phyloP scores from a whole-genome alignment of 2,329 filamentous ascomycete species.

The Fusarium gaditjirri region DNA sequence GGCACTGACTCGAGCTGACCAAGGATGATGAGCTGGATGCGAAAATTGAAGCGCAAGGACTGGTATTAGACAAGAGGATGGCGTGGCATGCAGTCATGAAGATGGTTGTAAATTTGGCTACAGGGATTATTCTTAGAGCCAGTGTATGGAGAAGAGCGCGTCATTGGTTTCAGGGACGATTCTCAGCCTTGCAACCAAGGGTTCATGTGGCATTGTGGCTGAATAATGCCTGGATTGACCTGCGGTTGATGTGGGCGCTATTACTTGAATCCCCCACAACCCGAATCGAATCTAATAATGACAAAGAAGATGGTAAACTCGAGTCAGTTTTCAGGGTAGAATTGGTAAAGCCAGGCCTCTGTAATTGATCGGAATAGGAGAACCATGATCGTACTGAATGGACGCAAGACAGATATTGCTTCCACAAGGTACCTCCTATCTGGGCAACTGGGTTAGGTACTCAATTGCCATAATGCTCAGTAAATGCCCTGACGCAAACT shows the following conservation, averaged over 20 bases:
- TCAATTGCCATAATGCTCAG: background rate
- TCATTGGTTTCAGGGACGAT: slow-evolving; percentile 36
- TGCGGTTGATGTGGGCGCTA: background rate
- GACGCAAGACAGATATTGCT: background rate
- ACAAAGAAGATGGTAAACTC: slow-evolving; percentile 3
- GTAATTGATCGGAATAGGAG: background rate
- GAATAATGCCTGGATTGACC: background rate
- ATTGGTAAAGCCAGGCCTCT: background rate
- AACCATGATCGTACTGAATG: background rate
- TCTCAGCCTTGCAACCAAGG: slow-evolving; percentile 29
- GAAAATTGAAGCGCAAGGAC: background rate
- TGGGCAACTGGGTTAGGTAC: background rate
- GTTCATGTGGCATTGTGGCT: background rate
- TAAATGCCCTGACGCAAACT: background rate
- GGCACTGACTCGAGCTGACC: background rate
- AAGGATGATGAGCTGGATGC: slow-evolving; percentile 3
- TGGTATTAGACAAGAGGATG: slow-evolving; percentile 4
- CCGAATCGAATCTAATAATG: slow-evolving; percentile 27
- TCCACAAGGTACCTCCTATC: background rate
- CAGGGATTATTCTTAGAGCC: slow-evolving; percentile 9
- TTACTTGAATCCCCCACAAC: slow-evolving; percentile 28
- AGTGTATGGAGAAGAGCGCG: slow-evolving; percentile 30
- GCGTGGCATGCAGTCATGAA: slow-evolving; percentile 6
- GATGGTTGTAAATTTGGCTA: slow-evolving; percentile 7
- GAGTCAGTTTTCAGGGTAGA: background rate